phyloP scores from a whole-genome alignment of 768 basidiomycete species.

The Lactifluus volemus region DNA sequence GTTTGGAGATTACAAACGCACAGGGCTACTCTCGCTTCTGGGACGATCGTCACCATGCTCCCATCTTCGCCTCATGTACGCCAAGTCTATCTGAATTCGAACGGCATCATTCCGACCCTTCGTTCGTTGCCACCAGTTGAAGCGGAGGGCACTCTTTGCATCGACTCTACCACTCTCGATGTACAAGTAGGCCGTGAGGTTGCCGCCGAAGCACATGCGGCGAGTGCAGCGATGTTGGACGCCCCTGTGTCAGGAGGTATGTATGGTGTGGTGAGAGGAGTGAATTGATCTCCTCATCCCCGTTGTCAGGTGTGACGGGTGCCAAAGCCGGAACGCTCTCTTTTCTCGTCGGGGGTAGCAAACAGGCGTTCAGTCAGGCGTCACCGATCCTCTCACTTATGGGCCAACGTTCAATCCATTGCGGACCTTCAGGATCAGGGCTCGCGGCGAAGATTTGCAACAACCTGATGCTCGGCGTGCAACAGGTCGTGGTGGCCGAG shows the following conservation, averaged over 20 bases:
- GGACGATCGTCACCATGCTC: constrained; percentile 79
- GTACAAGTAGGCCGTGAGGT: constrained; percentile 64
- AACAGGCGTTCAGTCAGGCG: constrained; percentile 46
- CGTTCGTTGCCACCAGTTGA: constrained; percentile 32
- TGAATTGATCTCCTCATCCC: not conserved
- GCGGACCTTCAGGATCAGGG: constrained; percentile 74
- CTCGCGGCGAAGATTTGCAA: constrained; percentile 89
- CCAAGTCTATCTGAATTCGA: constrained; percentile 53
- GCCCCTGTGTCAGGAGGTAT: constrained; percentile 91
- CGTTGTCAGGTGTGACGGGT: constrained; percentile 60
- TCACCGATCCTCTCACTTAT: constrained; percentile 57
- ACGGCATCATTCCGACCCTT: constrained; percentile 61
- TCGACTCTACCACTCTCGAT: constrained; percentile 90
- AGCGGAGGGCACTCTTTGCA: constrained; percentile 49
- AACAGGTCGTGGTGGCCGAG: constrained; percentile 81
- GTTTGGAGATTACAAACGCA: not conserved
- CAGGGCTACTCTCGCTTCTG: constrained; percentile 57
- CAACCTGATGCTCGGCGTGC: constrained; percentile 44
- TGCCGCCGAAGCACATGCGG: constrained; percentile 39
- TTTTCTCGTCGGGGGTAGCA: constrained; percentile 83
- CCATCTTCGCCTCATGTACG: constrained; percentile 87
- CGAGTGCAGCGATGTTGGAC: constrained; percentile 75
- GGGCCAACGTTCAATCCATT: constrained; percentile 78
- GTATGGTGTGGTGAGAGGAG: constrained; percentile 20
- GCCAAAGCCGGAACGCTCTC: constrained; percentile 83